These are phyloP conservation scores for Phalaenopsis equestris DNA, from an alignment of 106 monocot species.

Conservation along the genomic window DNA sequence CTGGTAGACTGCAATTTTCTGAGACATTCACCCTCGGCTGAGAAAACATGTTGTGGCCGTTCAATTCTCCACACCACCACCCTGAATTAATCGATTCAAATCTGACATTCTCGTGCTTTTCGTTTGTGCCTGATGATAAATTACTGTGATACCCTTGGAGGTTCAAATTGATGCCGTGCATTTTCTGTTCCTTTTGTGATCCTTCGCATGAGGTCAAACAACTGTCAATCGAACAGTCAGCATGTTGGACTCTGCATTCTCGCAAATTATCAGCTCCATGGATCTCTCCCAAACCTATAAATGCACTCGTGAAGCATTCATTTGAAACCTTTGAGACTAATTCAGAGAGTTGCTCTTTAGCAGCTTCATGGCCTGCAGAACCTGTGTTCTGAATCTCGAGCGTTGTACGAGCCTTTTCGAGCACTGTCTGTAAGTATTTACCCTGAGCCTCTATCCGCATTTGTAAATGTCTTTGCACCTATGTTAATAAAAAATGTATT, in stretches of 20 bases:
- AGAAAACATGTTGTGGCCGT: constrained; percentile 15
- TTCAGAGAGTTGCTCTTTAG: constrained; percentile 69
- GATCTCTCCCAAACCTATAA: constrained; percentile 6
- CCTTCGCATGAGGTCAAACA: constrained; percentile 77
- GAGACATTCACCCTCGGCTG: constrained; percentile 1
- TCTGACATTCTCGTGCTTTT: constrained; percentile 2
- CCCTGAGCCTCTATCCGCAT: constrained; percentile 88
- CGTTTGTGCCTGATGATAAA: constrained; percentile 10
- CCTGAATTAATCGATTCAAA: constrained; percentile 15
- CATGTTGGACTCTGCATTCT: constrained; percentile 26
- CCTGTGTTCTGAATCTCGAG: constrained; percentile 56
- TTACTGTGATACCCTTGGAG: constrained; percentile 16
- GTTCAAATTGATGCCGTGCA: constrained; percentile 14
- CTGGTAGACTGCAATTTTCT: neutral
- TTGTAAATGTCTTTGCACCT: constrained; percentile 74
- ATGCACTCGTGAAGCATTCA: constrained; percentile 31
- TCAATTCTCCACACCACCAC: constrained; percentile 14
- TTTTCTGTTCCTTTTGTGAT: constrained; percentile 48
- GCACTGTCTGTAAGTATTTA: constrained; percentile 78
- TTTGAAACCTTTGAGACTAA: constrained; percentile 61
- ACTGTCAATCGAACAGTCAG: constrained; percentile 68
- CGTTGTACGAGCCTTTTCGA: constrained; percentile 87
- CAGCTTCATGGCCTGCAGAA: constrained; percentile 42
- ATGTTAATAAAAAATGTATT: neutral
- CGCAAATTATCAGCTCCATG: constrained; percentile 11